Evolutionary conservation across 2,329 filamentous ascomycete genomes (phyloP).

Genomic region (Phaeophleospora eucalypticola): DNA sequence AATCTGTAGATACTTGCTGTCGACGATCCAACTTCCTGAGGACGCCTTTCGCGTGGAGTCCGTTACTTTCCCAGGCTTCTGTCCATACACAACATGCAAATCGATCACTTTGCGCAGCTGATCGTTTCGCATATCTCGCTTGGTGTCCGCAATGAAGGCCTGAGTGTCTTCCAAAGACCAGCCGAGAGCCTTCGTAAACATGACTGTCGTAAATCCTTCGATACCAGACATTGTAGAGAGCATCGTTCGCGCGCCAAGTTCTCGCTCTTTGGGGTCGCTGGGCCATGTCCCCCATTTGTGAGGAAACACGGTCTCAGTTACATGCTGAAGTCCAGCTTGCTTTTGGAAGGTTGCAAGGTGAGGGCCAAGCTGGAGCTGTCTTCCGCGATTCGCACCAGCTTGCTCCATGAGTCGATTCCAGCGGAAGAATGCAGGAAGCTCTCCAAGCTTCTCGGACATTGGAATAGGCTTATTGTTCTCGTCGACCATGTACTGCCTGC

Average conservation of each 20-base stretch:
- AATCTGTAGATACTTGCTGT: background rate
- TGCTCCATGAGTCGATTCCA: constrained; percentile 20
- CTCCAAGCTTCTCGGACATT: constrained; percentile 10
- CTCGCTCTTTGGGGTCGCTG: constrained; percentile 15
- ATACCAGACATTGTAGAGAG: constrained; percentile 27
- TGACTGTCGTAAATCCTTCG: constrained; percentile 27
- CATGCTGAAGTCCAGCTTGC: constrained; percentile 10
- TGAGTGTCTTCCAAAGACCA: constrained; percentile 26
- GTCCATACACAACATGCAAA: constrained; percentile 16
- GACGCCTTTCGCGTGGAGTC: too few relatives aligned
- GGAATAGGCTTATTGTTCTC: constrained; percentile 9
- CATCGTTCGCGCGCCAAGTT: constrained; percentile 23
- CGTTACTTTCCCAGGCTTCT: constrained; percentile 15
- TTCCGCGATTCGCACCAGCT: constrained; percentile 16
- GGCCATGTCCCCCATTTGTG: constrained; percentile 21
- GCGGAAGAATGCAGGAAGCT: constrained; percentile 14
- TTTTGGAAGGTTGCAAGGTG: constrained; percentile 13
- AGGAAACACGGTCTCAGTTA: constrained; percentile 12
- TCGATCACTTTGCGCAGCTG: constrained; percentile 18
- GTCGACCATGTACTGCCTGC: constrained; percentile 18
- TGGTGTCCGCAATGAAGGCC: constrained; percentile 16
- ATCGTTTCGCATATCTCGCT: constrained; percentile 18
- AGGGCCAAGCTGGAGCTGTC: constrained; percentile 19
- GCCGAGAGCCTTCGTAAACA: constrained; percentile 27
- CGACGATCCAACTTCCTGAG: too few relatives aligned